Conservation (phyloP, 2,329 filamentous ascomycete genomes). For the Aspergillus aculeatinus region DNA sequence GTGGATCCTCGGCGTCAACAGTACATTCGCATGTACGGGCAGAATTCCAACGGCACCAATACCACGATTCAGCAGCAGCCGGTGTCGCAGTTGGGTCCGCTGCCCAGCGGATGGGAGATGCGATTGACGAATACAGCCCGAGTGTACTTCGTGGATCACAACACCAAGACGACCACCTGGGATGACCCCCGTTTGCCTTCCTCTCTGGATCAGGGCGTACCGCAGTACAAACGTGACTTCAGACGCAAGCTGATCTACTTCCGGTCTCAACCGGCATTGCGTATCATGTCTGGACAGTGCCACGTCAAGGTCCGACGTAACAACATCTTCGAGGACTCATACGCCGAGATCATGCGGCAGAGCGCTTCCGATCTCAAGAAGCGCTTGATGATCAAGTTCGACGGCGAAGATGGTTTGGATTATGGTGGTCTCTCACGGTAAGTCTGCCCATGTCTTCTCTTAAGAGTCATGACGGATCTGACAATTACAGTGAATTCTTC, state of each 20-base stretch:
- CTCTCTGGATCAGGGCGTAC: constrained; percentile 95
- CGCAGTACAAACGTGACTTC: constrained; percentile 99
- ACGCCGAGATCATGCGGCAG: constrained; percentile 96
- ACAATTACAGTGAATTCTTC: constrained; percentile 79
- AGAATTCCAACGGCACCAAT: constrained; percentile 70
- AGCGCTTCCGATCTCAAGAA: constrained; percentile 96
- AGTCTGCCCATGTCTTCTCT: constrained; percentile 20
- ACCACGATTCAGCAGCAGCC: constrained; percentile 95
- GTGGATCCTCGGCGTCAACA: constrained; percentile 96
- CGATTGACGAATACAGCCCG: constrained; percentile 95
- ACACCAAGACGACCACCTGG: constrained; percentile 99
- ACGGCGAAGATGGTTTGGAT: constrained; percentile 95
- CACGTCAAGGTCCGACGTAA: constrained; percentile 96
- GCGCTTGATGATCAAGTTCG: constrained; percentile 98
- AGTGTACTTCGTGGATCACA: constrained; percentile 99
- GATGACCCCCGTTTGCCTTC: constrained; percentile 94
- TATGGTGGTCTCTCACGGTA: constrained; percentile 90
- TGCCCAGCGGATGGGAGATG: constrained; percentile 99
- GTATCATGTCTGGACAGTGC: constrained; percentile 93
- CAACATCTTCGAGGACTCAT: constrained; percentile 98
- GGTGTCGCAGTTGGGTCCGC: constrained; percentile 89
- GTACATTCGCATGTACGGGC: constrained; percentile 97
- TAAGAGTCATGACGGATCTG: constrained; percentile 19
- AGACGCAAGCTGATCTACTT: constrained; percentile 98
- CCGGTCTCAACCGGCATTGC: constrained; percentile 92